Evolutionary conservation across 306 rosid species (phyloP).

Genomic region (Chamaecrista fasciculata): DNA sequence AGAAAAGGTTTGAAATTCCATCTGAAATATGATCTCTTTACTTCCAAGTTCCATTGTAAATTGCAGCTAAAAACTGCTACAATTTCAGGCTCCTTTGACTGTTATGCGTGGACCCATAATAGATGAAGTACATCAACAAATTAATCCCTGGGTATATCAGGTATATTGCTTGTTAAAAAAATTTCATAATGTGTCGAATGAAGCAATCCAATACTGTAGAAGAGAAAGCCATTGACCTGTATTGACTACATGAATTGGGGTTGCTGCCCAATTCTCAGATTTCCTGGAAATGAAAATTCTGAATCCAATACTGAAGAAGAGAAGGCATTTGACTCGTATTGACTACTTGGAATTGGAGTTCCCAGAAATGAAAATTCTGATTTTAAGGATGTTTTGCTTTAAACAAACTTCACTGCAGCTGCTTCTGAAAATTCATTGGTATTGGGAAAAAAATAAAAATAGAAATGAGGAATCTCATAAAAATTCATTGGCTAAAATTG

Average conservation of each 20-base stretch:
- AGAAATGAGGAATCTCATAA: too few relatives aligned
- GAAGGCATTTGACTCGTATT: not conserved
- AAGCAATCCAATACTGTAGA: slow-evolving; percentile 12
- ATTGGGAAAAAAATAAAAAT: not conserved
- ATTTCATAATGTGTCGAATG: slow-evolving; percentile 24
- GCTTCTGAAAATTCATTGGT: not conserved
- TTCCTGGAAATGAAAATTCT: not conserved
- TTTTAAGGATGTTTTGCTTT: not conserved
- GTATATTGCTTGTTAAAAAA: slow-evolving; percentile 32
- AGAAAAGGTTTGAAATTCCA: slow-evolving; percentile 38
- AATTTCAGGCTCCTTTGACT: slow-evolving; percentile 46
- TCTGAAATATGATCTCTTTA: slow-evolving; percentile 6
- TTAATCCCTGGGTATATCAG: slow-evolving; percentile 67
- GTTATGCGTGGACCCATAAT: slow-evolving; percentile 45
- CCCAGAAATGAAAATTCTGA: not conserved
- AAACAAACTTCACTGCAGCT: not conserved
- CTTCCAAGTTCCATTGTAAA: not conserved
- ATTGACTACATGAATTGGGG: not conserved
- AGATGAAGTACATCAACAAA: slow-evolving; percentile 57
- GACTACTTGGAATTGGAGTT: not conserved
- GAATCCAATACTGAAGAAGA: slow-evolving; percentile 13
- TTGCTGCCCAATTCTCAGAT: too few relatives aligned
- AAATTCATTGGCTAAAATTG: not conserved
- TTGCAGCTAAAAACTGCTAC: slow-evolving; percentile 10
- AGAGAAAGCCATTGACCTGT: not conserved